Base-by-base conservation (phyloP, 345 rosid species). In the Moricandia moricandioides region DNA sequence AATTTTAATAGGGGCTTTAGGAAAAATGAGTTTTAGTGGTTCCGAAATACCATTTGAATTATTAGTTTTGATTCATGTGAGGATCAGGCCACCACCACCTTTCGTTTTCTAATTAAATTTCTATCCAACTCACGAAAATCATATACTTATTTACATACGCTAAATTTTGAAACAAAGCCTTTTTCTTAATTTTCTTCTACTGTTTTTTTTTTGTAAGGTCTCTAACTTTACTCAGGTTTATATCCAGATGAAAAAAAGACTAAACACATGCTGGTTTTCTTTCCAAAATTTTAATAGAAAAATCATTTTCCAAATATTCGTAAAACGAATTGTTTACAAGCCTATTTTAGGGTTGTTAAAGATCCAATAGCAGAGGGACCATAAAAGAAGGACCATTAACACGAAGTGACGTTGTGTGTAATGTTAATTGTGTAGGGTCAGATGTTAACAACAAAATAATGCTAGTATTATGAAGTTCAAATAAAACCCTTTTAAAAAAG, bases 41-140 rank as follows among this genome's bases (percentile, higher is more conserved):
- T 43, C 18, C 34, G 35, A 54, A 76, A 76, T 51, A 40, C 65
- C 21, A 39, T 76, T 62, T 63, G 65, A 62, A 76, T 62, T 69
- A 69, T 40, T 76, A 69, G 79, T 69, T 69, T 76, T 75, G 75
- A 52, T 55, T 69, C 79, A 76, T 76, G 75, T 76, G 59, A 62
- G 60, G 62, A 70, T 70, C 65, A 76, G 70, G 75, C 75, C 75
- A 62, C 74, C 79, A 69, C 70, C 75, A 4, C 31, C 4, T 62
- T 76, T 76, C 75, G 5, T 76, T 62, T 76, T 76, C 80, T 69
- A 62, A 69, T 69, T 0, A 69, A 69, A 76, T 69, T 76, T 70
- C 49, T 76, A 62, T 76, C 74, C 34, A 76, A 63, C 58, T 75
- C 60, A 17, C 14, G 56, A 14, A 35, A 75, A 29, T 61, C 63